Conservation (phyloP, 208 protist species). For the Trypanosoma rangeli region DNA sequence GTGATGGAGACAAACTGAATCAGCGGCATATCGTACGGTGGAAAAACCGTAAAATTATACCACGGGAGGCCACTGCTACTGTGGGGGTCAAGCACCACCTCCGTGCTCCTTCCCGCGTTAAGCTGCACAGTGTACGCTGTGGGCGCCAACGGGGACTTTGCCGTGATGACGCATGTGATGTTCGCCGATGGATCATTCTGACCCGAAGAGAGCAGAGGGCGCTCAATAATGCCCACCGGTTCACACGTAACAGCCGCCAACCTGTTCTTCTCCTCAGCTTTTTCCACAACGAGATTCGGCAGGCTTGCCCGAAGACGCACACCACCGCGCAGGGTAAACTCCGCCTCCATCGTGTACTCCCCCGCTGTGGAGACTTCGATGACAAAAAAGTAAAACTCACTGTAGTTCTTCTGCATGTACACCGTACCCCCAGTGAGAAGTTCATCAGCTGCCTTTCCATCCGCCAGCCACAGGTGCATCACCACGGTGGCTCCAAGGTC, state of each 20-base stretch:
- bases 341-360: constrained; percentile 58
- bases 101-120: constrained; percentile 53
- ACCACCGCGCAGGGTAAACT: constrained; percentile 53
- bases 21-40: constrained; percentile 26
- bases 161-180: constrained; percentile 46
- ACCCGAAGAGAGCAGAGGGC: neutral
- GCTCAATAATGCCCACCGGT: constrained; percentile 48
- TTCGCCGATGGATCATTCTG: constrained; percentile 7
- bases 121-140: constrained; percentile 47
- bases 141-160: constrained; percentile 29
- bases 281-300: constrained; percentile 39
- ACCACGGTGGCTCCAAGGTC: constrained; percentile 43
- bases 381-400: constrained; percentile 60
- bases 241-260: constrained; percentile 42
- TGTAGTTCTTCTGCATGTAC: constrained; percentile 43
- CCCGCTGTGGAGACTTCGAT: constrained; percentile 49
- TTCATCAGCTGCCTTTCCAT: constrained; percentile 29
- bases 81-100: constrained; percentile 25
- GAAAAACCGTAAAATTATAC: constrained; percentile 68
- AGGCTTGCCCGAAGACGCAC: constrained; percentile 42
- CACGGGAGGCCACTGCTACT: constrained; percentile 35
- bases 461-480: constrained; percentile 45
- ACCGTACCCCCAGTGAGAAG: constrained; percentile 39
- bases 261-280: neutral
- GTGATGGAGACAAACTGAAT: constrained; percentile 64